Percentiles rank a stretch among this genome's conserved stretches.
Evolutionary conservation across 148 eudicot species (phyloP).

Genomic region (Arbutus unedo): DNA sequence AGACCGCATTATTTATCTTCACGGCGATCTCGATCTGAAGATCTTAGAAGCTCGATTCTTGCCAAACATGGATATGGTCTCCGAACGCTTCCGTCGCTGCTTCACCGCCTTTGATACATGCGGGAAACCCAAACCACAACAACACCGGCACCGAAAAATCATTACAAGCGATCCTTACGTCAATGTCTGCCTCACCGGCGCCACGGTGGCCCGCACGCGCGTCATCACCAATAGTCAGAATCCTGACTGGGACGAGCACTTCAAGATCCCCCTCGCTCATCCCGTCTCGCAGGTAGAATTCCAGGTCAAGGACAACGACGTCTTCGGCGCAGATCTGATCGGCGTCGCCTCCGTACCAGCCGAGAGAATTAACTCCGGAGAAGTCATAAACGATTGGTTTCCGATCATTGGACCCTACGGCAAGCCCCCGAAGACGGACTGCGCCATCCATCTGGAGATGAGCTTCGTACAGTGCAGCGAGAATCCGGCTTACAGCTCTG

Average conservation of each 20-base stretch:
- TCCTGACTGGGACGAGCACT: conserved; percentile 76
- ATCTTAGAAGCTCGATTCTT: conserved; percentile 64
- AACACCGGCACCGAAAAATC: conserved; percentile 36
- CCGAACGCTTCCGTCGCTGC: conserved; percentile 57
- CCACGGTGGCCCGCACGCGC: conserved; percentile 76
- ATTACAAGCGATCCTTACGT: conserved; percentile 98
- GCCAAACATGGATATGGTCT: conserved; percentile 79
- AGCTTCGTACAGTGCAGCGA: conserved; percentile 37
- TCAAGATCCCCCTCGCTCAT: conserved; percentile 72
- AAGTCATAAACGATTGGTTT: conserved; percentile 65
- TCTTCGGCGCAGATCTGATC: conserved; percentile 78
- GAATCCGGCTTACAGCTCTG: conserved; percentile 22
- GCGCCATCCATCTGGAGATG: conserved; percentile 53
- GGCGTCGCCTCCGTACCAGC: conserved; percentile 59
- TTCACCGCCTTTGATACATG: conserved; percentile 34
- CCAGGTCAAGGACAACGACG: conserved; percentile 70
- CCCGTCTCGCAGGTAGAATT: conserved; percentile 56
- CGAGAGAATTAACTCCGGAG: conserved; percentile 35
- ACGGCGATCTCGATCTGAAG: conserved; percentile 80
- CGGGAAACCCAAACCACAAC: conserved; percentile 19
- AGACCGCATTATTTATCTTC: conserved; percentile 42
- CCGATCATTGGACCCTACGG: conserved; percentile 45
- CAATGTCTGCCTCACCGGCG: conserved; percentile 66
- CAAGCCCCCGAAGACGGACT: conserved; percentile 52
- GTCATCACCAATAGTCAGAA: conserved; percentile 58